Evolutionary conservation across 1,284 basidiomycete species (phyloP), one percentile per base, ranked within the genome.

Genomic region (Ganoderma lingzhi): DNA sequence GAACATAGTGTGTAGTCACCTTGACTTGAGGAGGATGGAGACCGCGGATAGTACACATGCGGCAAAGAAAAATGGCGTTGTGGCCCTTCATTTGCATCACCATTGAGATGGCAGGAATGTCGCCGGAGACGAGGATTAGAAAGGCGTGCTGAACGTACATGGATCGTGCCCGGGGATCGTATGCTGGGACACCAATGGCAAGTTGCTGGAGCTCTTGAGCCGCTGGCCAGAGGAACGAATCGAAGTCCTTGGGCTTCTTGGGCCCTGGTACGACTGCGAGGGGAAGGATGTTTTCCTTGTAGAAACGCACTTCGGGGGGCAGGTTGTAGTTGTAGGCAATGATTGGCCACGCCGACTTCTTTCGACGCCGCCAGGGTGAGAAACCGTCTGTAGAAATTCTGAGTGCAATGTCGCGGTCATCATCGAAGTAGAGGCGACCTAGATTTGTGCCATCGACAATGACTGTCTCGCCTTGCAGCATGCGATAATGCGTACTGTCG

Each of bases 211-310:
- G 71, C 66, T 87, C 84, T 28, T 82, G 70, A 0, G 82, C 69
- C 0, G 82, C 62, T 0, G 81, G 83, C 75, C 76, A 82, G 0
- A 83, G 74, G 69, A 85, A 86, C 0, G 82, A 85, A 71, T 85
- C 80, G 4, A 80, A 72, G 63, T 85, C 82, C 2, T 76, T 67
- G 0, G 84, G 84, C 63, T 83, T 83, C 28, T 82, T 82, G 0
- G 83, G 85, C 0, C 84, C 84, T 2, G 84, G 84, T 62, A 86
- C 80, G 23, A 83, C 74, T 9, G 83, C 82, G 9, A 84, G 58
- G 30, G 70, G 73, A 0, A 85, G 60, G 15, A 82, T 73, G 67
- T 82, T 73, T 6, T 78, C 61, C 4, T 76, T 69, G 41, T 79
- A 79, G 62, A 80, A 75, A 2, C 75, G 76, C 5, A 76, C 67